Evolutionary conservation across 2,329 filamentous ascomycete species (phyloP).

Genomic region (Alternaria consortialis): DNA sequence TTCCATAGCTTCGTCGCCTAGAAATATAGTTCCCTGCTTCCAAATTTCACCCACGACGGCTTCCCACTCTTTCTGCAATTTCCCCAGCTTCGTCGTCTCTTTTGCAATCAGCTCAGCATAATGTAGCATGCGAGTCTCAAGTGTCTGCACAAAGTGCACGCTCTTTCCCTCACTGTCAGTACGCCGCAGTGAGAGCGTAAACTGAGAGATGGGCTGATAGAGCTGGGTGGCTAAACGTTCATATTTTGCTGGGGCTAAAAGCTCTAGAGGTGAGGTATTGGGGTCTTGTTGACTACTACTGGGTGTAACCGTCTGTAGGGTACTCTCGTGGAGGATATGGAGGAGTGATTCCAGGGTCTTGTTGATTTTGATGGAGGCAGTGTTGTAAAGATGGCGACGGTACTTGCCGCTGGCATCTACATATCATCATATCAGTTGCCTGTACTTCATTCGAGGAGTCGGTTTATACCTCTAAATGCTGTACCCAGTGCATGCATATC

Average conservation of each 20-base stretch:
- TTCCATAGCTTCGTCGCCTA: constrained; percentile 36
- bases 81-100: constrained; percentile 28
- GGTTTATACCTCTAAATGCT: constrained; percentile 38
- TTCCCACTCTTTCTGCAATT: constrained; percentile 41
- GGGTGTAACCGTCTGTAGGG: constrained; percentile 23
- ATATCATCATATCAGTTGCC: constrained; percentile 14
- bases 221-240: constrained; percentile 28
- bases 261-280: constrained; percentile 17
- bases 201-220: constrained; percentile 30
- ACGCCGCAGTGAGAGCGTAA: constrained; percentile 16
- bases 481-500: constrained; percentile 36
- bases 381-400: constrained; percentile 36
- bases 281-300: background rate
- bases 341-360: constrained; percentile 26
- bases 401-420: constrained; percentile 40
- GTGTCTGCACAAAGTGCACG: constrained; percentile 14
- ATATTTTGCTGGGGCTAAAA: constrained; percentile 30
- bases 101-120: constrained; percentile 33
- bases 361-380: constrained; percentile 31
- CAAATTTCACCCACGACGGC: constrained; percentile 40
- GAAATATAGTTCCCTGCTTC: constrained; percentile 32
- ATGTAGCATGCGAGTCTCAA: constrained; percentile 31
- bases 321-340: constrained; percentile 20
- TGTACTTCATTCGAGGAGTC: background rate
- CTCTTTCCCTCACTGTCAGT: constrained; percentile 22